A percentile compares a stretch with the other conserved stretches of the same genome.
These are phyloP conservation scores for Fusarium camptoceras DNA, from an alignment of 2,329 filamentous ascomycete species.

Conservation along the genomic window DNA sequence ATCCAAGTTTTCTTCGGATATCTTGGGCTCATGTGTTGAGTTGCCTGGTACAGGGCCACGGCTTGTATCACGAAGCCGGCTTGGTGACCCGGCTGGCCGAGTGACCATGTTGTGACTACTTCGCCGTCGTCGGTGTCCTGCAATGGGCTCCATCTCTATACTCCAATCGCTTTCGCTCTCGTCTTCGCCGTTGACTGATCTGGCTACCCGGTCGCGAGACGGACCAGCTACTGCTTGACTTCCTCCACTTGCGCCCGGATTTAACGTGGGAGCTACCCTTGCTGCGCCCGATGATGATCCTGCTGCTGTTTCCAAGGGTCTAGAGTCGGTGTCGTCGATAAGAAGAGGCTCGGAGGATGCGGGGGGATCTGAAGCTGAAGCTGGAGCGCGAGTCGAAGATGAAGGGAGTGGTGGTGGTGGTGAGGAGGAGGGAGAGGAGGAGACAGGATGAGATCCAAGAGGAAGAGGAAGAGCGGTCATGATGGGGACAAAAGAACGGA, in stretches of 20 bases:
- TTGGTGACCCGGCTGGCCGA: conserved; percentile 49
- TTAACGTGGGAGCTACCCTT: conserved; percentile 14
- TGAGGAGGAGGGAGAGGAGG: conserved; percentile 28
- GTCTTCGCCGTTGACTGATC: conserved; percentile 45
- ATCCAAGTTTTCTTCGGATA: conserved; percentile 57
- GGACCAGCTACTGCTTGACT: conserved; percentile 33
- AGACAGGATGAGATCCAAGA: conserved; percentile 30
- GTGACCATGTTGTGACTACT: conserved; percentile 58
- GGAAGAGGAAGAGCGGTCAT: conserved; percentile 41
- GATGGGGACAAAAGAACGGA: conserved; percentile 37
- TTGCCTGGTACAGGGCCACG: conserved; percentile 40
- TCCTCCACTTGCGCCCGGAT: conserved; percentile 20
- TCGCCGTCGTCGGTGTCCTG: conserved; percentile 66
- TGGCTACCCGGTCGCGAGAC: conserved; percentile 27
- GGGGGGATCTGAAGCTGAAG: conserved; percentile 10
- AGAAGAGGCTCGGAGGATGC: conserved; percentile 25
- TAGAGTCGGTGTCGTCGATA: conserved; percentile 17
- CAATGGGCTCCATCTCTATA: conserved; percentile 68
- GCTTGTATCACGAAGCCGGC: conserved; percentile 45
- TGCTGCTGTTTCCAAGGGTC: conserved; percentile 11
- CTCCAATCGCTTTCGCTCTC: conserved; percentile 55
- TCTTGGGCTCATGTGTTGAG: conserved; percentile 58
- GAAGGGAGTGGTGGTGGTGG: conserved; percentile 21
- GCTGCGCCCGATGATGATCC: conserved; percentile 19
- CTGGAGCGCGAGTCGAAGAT: conserved; percentile 19